These are phyloP conservation scores for Fusarium udum DNA, from an alignment of 2,329 filamentous ascomycete species.

Conservation along the genomic window DNA sequence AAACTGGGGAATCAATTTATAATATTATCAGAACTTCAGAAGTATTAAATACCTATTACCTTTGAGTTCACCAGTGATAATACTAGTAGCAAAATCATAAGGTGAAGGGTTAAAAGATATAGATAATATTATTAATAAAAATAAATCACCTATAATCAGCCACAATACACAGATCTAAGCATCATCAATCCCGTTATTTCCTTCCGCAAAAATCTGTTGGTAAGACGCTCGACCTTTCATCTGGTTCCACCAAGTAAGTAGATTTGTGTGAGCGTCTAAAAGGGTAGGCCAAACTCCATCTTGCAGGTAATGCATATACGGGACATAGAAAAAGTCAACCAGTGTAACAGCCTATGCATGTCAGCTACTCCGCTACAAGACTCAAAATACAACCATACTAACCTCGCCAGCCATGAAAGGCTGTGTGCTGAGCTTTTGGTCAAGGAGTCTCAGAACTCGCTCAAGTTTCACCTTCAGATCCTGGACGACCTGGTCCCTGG, in stretches of 20 bases:
- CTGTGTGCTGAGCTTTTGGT: background rate
- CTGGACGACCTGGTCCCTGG: background rate
- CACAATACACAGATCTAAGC: background rate
- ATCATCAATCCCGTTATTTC: background rate
- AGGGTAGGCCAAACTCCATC: background rate
- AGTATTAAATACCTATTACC: rapidly evolving
- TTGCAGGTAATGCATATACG: background rate
- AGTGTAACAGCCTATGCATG: background rate
- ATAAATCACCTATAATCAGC: background rate
- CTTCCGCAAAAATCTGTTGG: background rate
- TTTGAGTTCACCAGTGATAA: rapidly evolving
- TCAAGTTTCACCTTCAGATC: background rate
- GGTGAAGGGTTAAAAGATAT: background rate
- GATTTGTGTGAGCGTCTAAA: background rate
- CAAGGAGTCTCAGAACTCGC: background rate
- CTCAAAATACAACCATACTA: background rate
- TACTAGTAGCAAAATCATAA: background rate
- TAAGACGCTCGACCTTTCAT: background rate
- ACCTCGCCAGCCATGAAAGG: background rate
- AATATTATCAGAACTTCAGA: background rate
- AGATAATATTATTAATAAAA: background rate
- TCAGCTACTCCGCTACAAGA: background rate
- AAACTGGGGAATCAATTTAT: background rate
- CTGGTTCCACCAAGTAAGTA: background rate
- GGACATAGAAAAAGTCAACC: background rate